phyloP scores from a whole-genome alignment of 306 rosid genomes.

The Quercus agrifolia region DNA sequence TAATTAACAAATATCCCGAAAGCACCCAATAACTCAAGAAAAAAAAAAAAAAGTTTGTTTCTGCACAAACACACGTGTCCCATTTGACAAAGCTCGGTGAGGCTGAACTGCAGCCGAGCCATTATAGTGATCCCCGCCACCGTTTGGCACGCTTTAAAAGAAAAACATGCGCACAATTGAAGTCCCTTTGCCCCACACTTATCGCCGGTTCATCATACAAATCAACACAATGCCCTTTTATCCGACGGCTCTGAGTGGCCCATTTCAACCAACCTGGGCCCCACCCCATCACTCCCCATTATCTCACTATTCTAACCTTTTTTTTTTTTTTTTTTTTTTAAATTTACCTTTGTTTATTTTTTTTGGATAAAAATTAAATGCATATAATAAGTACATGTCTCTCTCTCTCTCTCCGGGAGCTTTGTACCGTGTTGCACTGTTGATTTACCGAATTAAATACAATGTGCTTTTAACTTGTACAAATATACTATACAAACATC shows the following conservation, averaged over 20 bases:
- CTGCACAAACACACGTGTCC: neutral
- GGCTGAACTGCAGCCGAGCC: constrained; percentile 28
- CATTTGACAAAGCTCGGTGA: neutral
- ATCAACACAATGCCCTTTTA: neutral
- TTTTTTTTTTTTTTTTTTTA: too few relatives aligned
- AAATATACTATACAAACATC: too few relatives aligned
- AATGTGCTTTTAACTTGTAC: too few relatives aligned
- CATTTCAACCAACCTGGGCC: constrained; percentile 10
- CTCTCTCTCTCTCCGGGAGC: neutral
- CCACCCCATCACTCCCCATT: constrained; percentile 13
- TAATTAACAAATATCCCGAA: too few relatives aligned
- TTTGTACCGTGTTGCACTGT: too few relatives aligned
- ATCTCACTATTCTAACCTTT: constrained; percentile 1
- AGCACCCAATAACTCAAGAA: rapidly evolving
- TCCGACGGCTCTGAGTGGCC: constrained; percentile 27
- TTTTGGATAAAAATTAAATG: neutral
- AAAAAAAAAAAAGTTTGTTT: neutral
- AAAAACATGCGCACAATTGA: constrained; percentile 38
- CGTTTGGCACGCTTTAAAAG: constrained; percentile 32
- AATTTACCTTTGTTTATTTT: neutral
- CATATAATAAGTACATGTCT: neutral
- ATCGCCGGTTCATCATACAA: constrained; percentile 30
- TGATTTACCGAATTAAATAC: neutral
- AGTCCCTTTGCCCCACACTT: constrained; percentile 18
- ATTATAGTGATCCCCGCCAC: constrained; percentile 32